phyloP scores from a whole-genome alignment of 805 yeast genomes.

The Candida koratica region DNA sequence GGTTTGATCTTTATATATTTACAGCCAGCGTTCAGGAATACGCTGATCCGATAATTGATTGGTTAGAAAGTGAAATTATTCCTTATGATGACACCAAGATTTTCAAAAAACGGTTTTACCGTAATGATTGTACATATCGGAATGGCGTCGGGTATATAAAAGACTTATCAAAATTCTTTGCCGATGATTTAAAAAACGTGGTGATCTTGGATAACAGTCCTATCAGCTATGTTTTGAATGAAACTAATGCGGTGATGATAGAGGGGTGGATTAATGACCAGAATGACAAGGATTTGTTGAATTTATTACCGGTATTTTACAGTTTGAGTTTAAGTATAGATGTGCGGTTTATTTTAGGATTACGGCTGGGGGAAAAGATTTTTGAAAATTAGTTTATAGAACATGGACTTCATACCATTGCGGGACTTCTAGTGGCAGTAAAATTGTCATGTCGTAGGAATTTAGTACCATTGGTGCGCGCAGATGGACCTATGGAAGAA shows the following conservation, averaged over 20 bases:
- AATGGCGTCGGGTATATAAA: constrained; percentile 80
- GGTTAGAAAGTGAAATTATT: constrained; percentile 64
- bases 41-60: constrained; percentile 95
- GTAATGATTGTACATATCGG: constrained; percentile 73
- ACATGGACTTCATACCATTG: too few relatives aligned
- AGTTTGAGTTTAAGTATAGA: constrained; percentile 79
- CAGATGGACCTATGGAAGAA: constrained; percentile 3
- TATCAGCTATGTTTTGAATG: constrained; percentile 77
- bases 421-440: too few relatives aligned
- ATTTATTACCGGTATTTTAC: constrained; percentile 73
- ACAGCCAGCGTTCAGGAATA: constrained; percentile 94
- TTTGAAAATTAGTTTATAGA: constrained; percentile 35
- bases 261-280: constrained; percentile 99
- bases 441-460: too few relatives aligned
- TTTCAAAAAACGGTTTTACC: constrained; percentile 61
- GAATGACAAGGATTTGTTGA: constrained; percentile 77
- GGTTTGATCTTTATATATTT: constrained; percentile 88
- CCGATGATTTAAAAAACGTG: constrained; percentile 62
- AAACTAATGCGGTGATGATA: constrained; percentile 83
- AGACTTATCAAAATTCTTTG: constrained; percentile 37
- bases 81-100: constrained; percentile 18
- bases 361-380: constrained; percentile 67
- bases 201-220: constrained; percentile 92
- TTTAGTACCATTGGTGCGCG: too few relatives aligned
- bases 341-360: constrained; percentile 71